phyloP scores from a whole-genome alignment of 1,139 yeast species.

The Pneumocystis wakefieldiae region DNA sequence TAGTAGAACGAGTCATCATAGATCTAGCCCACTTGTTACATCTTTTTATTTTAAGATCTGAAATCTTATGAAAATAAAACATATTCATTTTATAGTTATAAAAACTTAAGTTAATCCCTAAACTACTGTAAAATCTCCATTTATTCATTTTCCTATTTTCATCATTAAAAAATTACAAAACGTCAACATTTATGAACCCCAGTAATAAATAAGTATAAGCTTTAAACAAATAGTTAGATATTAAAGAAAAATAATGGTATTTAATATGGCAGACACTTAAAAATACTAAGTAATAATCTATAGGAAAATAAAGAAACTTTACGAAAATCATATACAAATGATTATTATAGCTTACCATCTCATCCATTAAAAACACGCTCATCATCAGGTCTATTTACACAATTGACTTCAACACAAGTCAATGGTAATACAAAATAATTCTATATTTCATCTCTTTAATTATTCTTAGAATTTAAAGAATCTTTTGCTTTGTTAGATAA shows the following conservation, averaged over 20 bases:
- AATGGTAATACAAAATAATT: neutral
- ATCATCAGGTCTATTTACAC: neutral
- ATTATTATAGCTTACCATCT: neutral
- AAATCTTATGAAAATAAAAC: neutral
- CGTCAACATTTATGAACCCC: neutral
- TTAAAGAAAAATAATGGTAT: neutral
- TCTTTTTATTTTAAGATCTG: neutral
- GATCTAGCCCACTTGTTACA: neutral
- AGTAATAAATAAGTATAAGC: neutral
- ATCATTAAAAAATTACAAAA: neutral
- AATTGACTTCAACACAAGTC: neutral
- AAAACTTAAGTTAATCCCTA: neutral
- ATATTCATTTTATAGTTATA: neutral
- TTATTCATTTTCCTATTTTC: neutral
- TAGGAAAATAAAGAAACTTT: neutral
- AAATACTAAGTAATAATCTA: neutral
- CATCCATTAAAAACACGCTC: neutral
- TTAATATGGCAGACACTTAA: neutral
- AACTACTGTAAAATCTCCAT: neutral
- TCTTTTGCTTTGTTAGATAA: slow-evolving; percentile 60
- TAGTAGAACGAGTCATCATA: neutral
- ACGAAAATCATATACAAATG: neutral
- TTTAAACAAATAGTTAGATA: neutral
- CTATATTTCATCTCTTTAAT: neutral
- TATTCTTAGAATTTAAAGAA: slow-evolving; percentile 27